These are phyloP conservation scores for Cutaneotrichosporon cyanovorans DNA, from an alignment of 1,284 basidiomycete genomes.

Conservation along the genomic window DNA sequence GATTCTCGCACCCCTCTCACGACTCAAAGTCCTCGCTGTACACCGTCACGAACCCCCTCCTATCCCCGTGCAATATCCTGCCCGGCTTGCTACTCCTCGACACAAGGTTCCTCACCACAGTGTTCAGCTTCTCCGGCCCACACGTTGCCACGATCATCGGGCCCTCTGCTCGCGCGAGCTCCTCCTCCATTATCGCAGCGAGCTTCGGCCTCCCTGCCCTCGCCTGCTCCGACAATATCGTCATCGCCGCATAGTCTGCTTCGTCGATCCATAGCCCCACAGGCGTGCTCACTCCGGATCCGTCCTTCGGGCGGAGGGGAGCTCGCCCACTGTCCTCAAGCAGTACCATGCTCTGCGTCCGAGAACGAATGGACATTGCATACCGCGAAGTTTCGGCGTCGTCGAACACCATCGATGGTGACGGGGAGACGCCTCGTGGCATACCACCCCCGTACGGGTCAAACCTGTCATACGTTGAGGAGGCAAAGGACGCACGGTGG, in stretches of 20 bases:
- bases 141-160: conserved; percentile 66
- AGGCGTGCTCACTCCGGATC: not conserved
- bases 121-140: conserved; percentile 65
- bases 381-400: conserved; percentile 27
- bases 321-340: conserved; percentile 25
- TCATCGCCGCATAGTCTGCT: conserved; percentile 61
- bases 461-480: conserved; percentile 26
- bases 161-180: conserved; percentile 55
- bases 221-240: conserved; percentile 60
- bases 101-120: conserved; percentile 61
- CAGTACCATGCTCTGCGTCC: conserved; percentile 40
- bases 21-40: conserved; percentile 64
- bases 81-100: conserved; percentile 57
- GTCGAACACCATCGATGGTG: conserved; percentile 29
- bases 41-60: conserved; percentile 56
- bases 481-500: conserved; percentile 18
- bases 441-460: conserved; percentile 29
- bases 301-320: not conserved
- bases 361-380: conserved; percentile 18
- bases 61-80: conserved; percentile 56
- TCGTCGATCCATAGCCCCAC: conserved; percentile 53
- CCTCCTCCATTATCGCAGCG: conserved; percentile 59
- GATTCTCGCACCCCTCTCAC: conserved; percentile 9
- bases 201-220: conserved; percentile 67
- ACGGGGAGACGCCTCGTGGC: conserved; percentile 17